Conservation (phyloP, 345 rosid genomes). For the Boechera stricta region DNA sequence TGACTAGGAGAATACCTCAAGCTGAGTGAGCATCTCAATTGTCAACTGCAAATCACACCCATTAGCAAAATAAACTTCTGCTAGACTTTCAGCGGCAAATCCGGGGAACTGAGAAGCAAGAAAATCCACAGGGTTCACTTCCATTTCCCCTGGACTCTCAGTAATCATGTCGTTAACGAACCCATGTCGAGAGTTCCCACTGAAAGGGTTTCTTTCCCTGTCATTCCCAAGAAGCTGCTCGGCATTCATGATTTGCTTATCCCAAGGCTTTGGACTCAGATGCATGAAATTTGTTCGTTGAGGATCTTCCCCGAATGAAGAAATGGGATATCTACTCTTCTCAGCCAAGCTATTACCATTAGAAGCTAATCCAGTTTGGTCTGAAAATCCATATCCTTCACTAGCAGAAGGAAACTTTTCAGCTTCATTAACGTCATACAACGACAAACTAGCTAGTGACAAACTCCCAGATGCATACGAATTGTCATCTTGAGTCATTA, state of each 20-base stretch:
- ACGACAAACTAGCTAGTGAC: constrained; percentile 76
- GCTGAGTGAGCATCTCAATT: constrained; percentile 96
- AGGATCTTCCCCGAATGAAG: constrained; percentile 72
- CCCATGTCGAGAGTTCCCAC: constrained; percentile 60
- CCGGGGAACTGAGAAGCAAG: constrained; percentile 94
- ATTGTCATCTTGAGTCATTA: constrained; percentile 69
- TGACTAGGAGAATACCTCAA: constrained; percentile 68
- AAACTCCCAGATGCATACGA: constrained; percentile 66
- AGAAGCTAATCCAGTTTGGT: constrained; percentile 59
- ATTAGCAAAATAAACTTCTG: constrained; percentile 91
- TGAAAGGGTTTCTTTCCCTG: constrained; percentile 58
- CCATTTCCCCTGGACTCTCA: constrained; percentile 66
- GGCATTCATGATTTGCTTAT: constrained; percentile 64
- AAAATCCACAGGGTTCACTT: constrained; percentile 75
- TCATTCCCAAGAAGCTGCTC: constrained; percentile 66
- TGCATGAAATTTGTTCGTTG: constrained; percentile 53
- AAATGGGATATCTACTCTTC: constrained; percentile 60
- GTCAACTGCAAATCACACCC: constrained; percentile 90
- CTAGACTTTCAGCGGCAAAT: constrained; percentile 93
- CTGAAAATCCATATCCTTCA: constrained; percentile 57
- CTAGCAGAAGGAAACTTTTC: constrained; percentile 60
- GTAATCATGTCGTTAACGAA: constrained; percentile 60
- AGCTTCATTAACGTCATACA: constrained; percentile 60
- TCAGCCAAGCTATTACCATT: constrained; percentile 65
- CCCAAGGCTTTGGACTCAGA: constrained; percentile 72